A percentile compares a stretch with the other conserved stretches of the same genome.
Evolutionary conservation across 2,329 filamentous ascomycete genomes (phyloP).

Genomic region (Karstenula rhodostoma): DNA sequence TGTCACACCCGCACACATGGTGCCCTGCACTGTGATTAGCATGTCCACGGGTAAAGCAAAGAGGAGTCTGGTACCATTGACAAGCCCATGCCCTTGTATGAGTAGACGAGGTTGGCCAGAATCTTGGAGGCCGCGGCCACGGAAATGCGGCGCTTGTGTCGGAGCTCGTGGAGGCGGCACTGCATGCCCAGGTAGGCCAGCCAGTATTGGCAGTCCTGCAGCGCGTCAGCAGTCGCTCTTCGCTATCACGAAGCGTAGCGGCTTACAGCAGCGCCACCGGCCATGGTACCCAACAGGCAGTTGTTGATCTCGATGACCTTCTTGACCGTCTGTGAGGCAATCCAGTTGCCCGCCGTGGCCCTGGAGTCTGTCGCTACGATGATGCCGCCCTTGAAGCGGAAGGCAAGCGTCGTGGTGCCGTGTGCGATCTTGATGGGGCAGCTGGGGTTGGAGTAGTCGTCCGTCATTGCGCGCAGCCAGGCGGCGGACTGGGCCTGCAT

Average conservation of each 20-base stretch:
- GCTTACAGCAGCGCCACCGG: conserved; percentile 87
- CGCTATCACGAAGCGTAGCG: not conserved
- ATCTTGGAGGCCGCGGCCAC: conserved; percentile 98
- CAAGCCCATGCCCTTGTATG: conserved; percentile 98
- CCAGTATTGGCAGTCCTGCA: conserved; percentile 97
- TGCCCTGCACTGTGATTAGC: conserved; percentile 63
- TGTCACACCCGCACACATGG: conserved; percentile 98
- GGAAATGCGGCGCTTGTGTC: conserved; percentile 98
- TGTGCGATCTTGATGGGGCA: conserved; percentile 99
- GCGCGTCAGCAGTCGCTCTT: conserved; percentile 25
- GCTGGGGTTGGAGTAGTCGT: conserved; percentile 95
- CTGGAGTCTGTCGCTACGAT: conserved; percentile 98
- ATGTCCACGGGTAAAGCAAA: not conserved
- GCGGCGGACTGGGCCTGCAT: conserved; percentile 74
- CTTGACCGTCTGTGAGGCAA: conserved; percentile 99
- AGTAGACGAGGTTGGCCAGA: conserved; percentile 96
- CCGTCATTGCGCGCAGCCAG: conserved; percentile 96
- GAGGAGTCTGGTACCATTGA: conserved; percentile 70
- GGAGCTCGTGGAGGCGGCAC: conserved; percentile 98
- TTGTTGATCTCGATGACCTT: conserved; percentile 99
- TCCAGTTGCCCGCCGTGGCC: conserved; percentile 98
- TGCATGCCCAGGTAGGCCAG: conserved; percentile 98
- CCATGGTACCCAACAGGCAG: conserved; percentile 95
- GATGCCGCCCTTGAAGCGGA: conserved; percentile 98
- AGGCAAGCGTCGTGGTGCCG: conserved; percentile 96